Evolutionary conservation across 2,329 filamentous ascomycete genomes (phyloP).

Genomic region (Mycosphaerella arachidis): DNA sequence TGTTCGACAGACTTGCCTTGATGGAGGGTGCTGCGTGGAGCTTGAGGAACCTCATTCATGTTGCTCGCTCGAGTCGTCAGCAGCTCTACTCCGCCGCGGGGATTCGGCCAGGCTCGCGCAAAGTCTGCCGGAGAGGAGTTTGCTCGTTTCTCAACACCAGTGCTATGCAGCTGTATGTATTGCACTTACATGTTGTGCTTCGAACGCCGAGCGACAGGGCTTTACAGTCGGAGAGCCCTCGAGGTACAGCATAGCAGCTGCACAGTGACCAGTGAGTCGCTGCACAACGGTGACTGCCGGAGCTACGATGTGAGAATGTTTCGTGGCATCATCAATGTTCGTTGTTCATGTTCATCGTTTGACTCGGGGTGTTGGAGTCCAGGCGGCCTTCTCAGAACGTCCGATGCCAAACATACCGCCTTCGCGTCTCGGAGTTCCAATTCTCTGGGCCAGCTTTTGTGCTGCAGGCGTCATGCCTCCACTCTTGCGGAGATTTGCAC

Average conservation of each 20-base stretch:
- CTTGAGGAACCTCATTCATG: background rate
- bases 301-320: background rate
- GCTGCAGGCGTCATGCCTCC: conserved; percentile 66
- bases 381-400: conserved; percentile 6
- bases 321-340: background rate
- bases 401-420: conserved; percentile 17
- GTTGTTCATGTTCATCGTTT: conserved; percentile 13
- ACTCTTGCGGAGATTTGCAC: conserved; percentile 43
- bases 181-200: background rate
- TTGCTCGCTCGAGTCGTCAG: background rate
- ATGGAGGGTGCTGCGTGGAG: background rate
- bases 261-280: background rate
- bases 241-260: background rate
- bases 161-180: background rate
- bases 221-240: background rate
- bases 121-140: background rate
- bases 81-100: background rate
- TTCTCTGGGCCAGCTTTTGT: conserved; percentile 61
- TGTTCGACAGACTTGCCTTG: background rate
- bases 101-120: background rate
- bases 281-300: background rate
- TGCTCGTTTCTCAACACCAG: background rate
- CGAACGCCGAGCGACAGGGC: background rate
- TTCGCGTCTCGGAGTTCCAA: conserved; percentile 41
- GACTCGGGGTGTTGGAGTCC: conserved; percentile 20